A percentile compares a stretch with the other conserved stretches of the same genome.
Evolutionary conservation across 2,329 filamentous ascomycete species (phyloP).

Genomic region (Dothideomycetes sp.): DNA sequence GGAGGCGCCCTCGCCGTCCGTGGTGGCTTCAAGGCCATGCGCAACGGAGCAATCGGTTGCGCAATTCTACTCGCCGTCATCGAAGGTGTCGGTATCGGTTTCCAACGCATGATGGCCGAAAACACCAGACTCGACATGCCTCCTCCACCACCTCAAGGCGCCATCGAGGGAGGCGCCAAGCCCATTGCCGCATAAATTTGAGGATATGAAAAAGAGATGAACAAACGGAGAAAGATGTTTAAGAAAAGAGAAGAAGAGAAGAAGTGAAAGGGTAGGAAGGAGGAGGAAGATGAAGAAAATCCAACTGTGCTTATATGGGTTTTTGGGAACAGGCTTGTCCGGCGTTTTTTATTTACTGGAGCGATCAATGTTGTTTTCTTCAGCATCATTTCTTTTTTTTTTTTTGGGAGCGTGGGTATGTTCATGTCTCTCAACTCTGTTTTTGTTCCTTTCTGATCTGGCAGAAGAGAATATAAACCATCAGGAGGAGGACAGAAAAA

Average conservation of each 20-base stretch:
- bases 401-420: no score
- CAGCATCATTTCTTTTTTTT: slow-evolving; percentile 1
- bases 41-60: slow-evolving; percentile 94
- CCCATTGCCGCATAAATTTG: slow-evolving; percentile 15
- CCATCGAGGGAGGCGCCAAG: slow-evolving; percentile 11
- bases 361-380: slow-evolving; percentile 6
- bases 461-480: no score
- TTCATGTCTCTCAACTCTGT: no score
- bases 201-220: background rate
- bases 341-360: slow-evolving; percentile 14
- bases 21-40: slow-evolving; percentile 81
- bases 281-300: no score
- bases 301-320: no score
- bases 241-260: no score
- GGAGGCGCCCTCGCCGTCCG: slow-evolving; percentile 84
- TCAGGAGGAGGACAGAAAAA: no score
- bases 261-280: no score
- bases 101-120: slow-evolving; percentile 88
- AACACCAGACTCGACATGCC: slow-evolving; percentile 67
- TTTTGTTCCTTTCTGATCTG: no score
- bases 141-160: slow-evolving; percentile 28
- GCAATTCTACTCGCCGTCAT: slow-evolving; percentile 91
- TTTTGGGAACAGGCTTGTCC: no score
- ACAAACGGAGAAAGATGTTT: background rate
- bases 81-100: slow-evolving; percentile 92